Percentiles rank a stretch among this genome's conserved stretches.
phyloP scores from a whole-genome alignment of 2,329 filamentous ascomycete species.

The Eutypella sp. region DNA sequence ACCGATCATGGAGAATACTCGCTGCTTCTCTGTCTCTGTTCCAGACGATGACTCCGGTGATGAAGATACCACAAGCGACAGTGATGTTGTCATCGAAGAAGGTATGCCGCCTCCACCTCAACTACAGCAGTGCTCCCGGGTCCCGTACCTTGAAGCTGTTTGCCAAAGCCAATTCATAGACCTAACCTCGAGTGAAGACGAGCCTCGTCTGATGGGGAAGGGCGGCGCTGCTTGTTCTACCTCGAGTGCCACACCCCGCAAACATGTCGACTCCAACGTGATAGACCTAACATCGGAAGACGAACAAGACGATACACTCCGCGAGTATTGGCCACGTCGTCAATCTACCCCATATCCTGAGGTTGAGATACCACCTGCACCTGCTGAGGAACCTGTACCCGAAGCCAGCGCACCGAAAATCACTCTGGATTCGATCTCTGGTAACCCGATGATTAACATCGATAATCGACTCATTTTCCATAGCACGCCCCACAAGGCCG shows the following conservation, averaged over 20 bases:
- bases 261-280: slow-evolving; percentile 11
- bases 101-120: background rate
- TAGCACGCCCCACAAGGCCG: too few species aligned
- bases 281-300: slow-evolving; percentile 13
- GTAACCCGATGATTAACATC: too few species aligned
- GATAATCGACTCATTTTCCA: too few species aligned
- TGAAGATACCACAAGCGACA: slow-evolving; percentile 16
- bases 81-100: slow-evolving; percentile 12
- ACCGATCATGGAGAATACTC: background rate
- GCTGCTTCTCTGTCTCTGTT: slow-evolving; percentile 26
- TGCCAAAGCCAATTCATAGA: slow-evolving; percentile 11
- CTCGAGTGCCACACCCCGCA: slow-evolving; percentile 1
- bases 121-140: background rate
- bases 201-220: slow-evolving; percentile 1
- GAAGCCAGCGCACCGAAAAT: background rate
- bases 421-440: slow-evolving; percentile 1
- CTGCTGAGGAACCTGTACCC: background rate
- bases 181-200: slow-evolving; percentile 13
- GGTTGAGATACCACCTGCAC: background rate
- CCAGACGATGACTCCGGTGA: slow-evolving; percentile 35
- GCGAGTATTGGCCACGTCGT: background rate
- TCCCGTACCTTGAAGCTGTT: background rate
- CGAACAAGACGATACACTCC: slow-evolving; percentile 9
- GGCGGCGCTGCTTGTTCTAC: background rate
- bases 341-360: background rate